Evolutionary conservation across 106 monocot genomes (phyloP), one percentile per base, ranked within the genome.

Genomic region (Triglochin maritima): DNA sequence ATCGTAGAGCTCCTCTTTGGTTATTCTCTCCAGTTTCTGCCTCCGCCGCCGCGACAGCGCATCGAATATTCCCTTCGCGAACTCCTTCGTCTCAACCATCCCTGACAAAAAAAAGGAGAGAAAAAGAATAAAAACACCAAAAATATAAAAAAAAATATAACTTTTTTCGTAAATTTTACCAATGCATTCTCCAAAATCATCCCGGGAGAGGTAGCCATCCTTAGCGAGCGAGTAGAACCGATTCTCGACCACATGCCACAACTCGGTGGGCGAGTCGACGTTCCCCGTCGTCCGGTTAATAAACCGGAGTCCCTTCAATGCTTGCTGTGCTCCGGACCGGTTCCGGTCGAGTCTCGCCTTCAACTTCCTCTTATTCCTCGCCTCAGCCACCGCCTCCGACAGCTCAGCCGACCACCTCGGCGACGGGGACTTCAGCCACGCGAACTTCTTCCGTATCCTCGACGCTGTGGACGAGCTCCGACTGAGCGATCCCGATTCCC

Each of bases 21-120:
- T 81, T 14, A 93, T 88, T 57, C 81, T 68, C 60, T 93, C 79
- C 63, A 88, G 29, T 5, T 63, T 79, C 70, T 88, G 92, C 15
- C 83, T 64, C 79, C 79, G 56, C 62, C 92, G 70, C 64, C 92
- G 62, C 60, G 79, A 74, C 75, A 93, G 71, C 5, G 92, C 92
- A 44, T 88, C 92, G 72, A 88, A 93, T 8, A 93, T 74, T 29
- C 88, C 85, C 7, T 66, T 63, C 4, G 92, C 88, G 75, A 93
- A 93, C 72, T 93, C 92, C 81, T 88, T 88, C 47, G 92, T 83
- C 48, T 93, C 92, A 69, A 67, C 87, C 92, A 93, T 93, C 56
- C 92, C 92, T 93, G 71, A 17, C 3, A 57, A 13, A 12, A n/a
- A 17, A 42, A 17, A 61, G 5, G 8, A 17, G 3, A 14, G 53